These are phyloP conservation scores for Jackrogersella minutella DNA, from an alignment of 495 filamentous ascomycete species.

Conservation along the genomic window DNA sequence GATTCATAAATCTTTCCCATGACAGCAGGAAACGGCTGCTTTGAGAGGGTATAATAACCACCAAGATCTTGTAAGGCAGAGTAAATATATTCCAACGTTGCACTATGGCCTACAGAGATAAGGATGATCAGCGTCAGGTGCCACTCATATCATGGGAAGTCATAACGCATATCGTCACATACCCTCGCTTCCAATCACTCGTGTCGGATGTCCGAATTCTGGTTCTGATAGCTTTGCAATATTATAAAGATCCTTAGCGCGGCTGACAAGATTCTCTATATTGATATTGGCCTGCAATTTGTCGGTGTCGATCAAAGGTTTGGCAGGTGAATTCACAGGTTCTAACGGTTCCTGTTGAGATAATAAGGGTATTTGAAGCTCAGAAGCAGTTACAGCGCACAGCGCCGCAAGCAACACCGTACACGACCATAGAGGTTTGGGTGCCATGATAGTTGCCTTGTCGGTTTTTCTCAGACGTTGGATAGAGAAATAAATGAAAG, in stretches of 20 bases:
- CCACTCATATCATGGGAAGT: neutral
- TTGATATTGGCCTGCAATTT: slow-evolving; percentile 63
- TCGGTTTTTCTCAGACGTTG: neutral
- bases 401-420: slow-evolving; percentile 22
- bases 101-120: slow-evolving; percentile 58
- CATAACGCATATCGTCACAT: slow-evolving; percentile 32
- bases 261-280: slow-evolving; percentile 57
- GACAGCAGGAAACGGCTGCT: slow-evolving; percentile 67
- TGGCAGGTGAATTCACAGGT: slow-evolving; percentile 30
- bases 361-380: slow-evolving; percentile 28
- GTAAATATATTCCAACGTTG: slow-evolving; percentile 68
- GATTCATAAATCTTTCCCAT: slow-evolving; percentile 65
- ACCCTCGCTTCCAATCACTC: slow-evolving; percentile 70
- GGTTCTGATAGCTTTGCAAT: slow-evolving; percentile 61
- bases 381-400: slow-evolving; percentile 24
- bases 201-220: slow-evolving; percentile 68
- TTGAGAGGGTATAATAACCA: slow-evolving; percentile 66
- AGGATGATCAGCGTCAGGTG: slow-evolving; percentile 22
- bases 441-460: slow-evolving; percentile 18
- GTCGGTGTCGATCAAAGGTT: slow-evolving; percentile 58
- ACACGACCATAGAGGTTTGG: slow-evolving; percentile 11
- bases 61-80: slow-evolving; percentile 56
- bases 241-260: slow-evolving; percentile 64
- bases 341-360: slow-evolving; percentile 13
- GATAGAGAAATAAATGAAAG: slow-evolving; percentile 5